Evolutionary conservation across 2,329 filamentous ascomycete species (phyloP), one percentile per base, ranked within the genome.

Genomic region (Fusarium vanettenii): DNA sequence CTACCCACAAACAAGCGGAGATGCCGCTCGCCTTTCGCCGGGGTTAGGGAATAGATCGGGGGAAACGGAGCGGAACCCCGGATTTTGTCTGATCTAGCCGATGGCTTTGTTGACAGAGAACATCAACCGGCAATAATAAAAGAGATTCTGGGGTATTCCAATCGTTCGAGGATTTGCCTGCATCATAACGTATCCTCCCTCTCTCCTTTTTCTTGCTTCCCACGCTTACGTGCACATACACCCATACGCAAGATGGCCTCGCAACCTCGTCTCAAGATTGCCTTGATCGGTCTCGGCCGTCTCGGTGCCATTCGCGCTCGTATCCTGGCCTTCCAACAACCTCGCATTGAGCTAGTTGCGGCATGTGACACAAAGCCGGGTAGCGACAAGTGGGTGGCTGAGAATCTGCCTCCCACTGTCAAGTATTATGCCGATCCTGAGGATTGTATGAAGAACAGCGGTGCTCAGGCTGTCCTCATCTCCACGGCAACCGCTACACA

Each of bases 321-420:
- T 48, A 82, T 82, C 61, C 77, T 83, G 45, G 78, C 79, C 39
- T 81, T 80, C 60, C 77, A 81, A 45, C 81, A 82, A 71, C 81
- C 81, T 62, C 80, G 81, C 18, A 80, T 82, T 61, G 79, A 83
- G 67, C 75, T 82, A 13, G 79, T 82, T 35, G 80, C 80, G 16
- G 80, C 76, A 27, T 82, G 80, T 66, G 80, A 82, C 64, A 81
- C 79, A 22, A 82, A 82, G 60, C 76, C 80, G 14, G 80, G 79
- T 4, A 78, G 69, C 33, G 80, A 78, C 50, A 71, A 79, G 60
- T 83, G 81, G 80, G 80, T 74, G 6, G 74, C 76, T n/a, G 73
- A 70, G 27, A 82, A 82, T 67, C 79, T 79, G 10, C 76, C 78
- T n/a, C 50, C 71, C 5, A 64, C 69, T 22, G 71, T 77, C 48